These are phyloP conservation scores for Claviceps monticola DNA, from an alignment of 2,329 filamentous ascomycete genomes.

Conservation along the genomic window DNA sequence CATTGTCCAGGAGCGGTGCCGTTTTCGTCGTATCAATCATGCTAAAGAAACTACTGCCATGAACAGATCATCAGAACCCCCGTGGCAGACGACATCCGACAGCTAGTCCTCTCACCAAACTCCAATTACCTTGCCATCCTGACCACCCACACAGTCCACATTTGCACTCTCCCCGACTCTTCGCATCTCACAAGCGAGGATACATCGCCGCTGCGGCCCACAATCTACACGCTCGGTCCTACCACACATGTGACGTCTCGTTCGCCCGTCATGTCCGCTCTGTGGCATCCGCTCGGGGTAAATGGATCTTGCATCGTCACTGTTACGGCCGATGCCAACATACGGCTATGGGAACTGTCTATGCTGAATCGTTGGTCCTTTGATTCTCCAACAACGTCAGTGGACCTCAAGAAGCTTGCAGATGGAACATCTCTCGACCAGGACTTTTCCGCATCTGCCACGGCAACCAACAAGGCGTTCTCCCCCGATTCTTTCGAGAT, in stretches of 20 bases:
- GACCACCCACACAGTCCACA: conserved; percentile 76
- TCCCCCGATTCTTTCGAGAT: conserved; percentile 86
- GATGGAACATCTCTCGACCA: conserved; percentile 73
- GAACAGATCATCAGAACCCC: conserved; percentile 59
- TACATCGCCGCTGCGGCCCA: conserved; percentile 56
- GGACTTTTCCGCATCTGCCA: conserved; percentile 65
- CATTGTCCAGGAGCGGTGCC: no score
- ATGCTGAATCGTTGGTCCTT: conserved; percentile 77
- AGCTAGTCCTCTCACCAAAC: conserved; percentile 73
- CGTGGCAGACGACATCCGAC: conserved; percentile 68
- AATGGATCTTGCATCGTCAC: conserved; percentile 74
- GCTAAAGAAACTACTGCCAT: not conserved
- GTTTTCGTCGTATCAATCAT: not conserved
- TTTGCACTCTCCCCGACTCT: conserved; percentile 71
- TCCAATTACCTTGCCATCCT: conserved; percentile 72
- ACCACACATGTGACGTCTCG: conserved; percentile 84
- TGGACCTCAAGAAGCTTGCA: conserved; percentile 79
- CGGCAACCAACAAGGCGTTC: conserved; percentile 65
- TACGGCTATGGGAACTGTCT: conserved; percentile 83
- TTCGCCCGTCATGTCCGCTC: conserved; percentile 60
- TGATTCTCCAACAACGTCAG: conserved; percentile 64
- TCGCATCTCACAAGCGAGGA: conserved; percentile 61
- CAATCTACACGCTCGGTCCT: conserved; percentile 82
- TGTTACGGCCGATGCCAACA: conserved; percentile 73
- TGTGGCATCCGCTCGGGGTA: conserved; percentile 89